phyloP scores from a whole-genome alignment of 2,329 filamentous ascomycete genomes.

The Chaetothyriales sp. region DNA sequence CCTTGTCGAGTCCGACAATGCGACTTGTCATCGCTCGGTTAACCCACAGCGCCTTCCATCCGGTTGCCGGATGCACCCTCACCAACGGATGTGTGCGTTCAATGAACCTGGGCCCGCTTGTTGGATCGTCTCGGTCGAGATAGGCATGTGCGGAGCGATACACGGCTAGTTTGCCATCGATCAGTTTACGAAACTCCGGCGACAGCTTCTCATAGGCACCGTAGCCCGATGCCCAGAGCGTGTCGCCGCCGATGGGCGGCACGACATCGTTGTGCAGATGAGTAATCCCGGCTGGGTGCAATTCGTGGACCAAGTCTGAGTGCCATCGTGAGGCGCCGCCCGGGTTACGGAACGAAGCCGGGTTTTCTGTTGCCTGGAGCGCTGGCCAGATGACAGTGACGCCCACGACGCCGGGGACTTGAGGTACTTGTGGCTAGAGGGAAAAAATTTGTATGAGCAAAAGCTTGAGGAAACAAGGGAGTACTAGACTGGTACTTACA shows the following conservation, averaged over 20 bases:
- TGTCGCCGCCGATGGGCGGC: slow-evolving; percentile 35
- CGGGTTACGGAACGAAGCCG: slow-evolving; percentile 52
- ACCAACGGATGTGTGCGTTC: slow-evolving; percentile 34
- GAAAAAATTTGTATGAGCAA: slow-evolving; percentile 41
- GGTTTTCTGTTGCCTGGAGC: slow-evolving; percentile 42
- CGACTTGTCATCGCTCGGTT: slow-evolving; percentile 15
- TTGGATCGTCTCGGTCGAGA: slow-evolving; percentile 45
- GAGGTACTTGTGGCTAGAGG: slow-evolving; percentile 45
- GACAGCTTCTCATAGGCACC: slow-evolving; percentile 45
- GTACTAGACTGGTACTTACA: slow-evolving; percentile 32
- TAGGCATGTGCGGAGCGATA: slow-evolving; percentile 29
- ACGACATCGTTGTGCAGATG: slow-evolving; percentile 38
- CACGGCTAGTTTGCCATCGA: slow-evolving; percentile 22
- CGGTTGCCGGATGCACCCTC: slow-evolving; percentile 35
- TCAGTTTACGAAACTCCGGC: slow-evolving; percentile 19
- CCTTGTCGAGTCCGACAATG: slow-evolving; percentile 18
- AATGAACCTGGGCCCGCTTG: slow-evolving; percentile 34
- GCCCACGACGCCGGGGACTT: slow-evolving; percentile 34
- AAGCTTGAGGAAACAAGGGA: slow-evolving; percentile 43
- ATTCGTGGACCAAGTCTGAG: slow-evolving; percentile 42
- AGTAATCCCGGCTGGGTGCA: slow-evolving; percentile 40
- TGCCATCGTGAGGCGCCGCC: slow-evolving; percentile 40
- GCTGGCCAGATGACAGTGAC: slow-evolving; percentile 46
- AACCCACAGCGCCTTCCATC: slow-evolving; percentile 19
- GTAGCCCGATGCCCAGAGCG: slow-evolving; percentile 38